Conservation (phyloP, 1,139 yeast genomes). For the Candida neerlandica region DNA sequence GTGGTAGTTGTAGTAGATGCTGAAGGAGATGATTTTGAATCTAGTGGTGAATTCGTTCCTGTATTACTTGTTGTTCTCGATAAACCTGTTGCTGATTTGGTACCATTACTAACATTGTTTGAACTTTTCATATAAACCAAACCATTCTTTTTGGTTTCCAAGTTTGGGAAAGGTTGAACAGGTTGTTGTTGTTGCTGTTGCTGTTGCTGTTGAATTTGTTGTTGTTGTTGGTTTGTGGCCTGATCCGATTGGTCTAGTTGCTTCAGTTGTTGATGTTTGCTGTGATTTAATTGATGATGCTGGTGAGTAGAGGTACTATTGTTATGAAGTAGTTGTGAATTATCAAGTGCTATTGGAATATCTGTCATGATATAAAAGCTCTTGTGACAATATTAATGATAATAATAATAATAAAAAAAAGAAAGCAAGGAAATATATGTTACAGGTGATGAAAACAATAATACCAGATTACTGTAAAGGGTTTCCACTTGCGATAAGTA, state of each 20-base stretch:
- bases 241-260: neutral
- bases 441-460: constrained; percentile 6
- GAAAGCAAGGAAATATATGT: neutral
- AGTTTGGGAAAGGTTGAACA: constrained; percentile 15
- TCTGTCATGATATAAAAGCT: constrained; percentile 12
- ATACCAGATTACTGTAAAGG: constrained; percentile 12
- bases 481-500: neutral
- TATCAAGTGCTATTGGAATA: constrained; percentile 12
- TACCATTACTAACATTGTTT: constrained; percentile 1
- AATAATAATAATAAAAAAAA: constrained; percentile 1
- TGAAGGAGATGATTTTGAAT: neutral
- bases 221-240: neutral
- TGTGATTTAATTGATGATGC: neutral
- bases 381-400: neutral
- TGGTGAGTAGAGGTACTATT: constrained; percentile 4
- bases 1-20: neutral
- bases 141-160: constrained; percentile 14
- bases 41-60: constrained; percentile 1
- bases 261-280: constrained; percentile 2
- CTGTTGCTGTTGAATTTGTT: neutral
- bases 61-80: constrained; percentile 4
- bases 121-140: constrained; percentile 13
- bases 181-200: constrained; percentile 1
- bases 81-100: constrained; percentile 1
- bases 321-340: constrained; percentile 6